Conservation (phyloP, 228 moss, liverwort and hornwort genomes). For the Sphagnum fallax region DNA sequence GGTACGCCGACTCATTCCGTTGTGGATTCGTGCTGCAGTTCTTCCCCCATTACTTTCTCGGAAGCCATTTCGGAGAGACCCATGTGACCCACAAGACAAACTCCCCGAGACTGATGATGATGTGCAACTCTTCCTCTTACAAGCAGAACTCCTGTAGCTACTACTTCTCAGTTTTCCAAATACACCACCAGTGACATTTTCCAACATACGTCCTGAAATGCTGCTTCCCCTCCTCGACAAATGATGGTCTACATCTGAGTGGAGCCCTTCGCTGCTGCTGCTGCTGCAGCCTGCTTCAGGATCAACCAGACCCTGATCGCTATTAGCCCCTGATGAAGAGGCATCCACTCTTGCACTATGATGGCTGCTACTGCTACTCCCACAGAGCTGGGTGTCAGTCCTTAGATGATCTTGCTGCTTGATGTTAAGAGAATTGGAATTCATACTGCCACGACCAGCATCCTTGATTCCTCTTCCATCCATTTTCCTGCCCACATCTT, state of each 20-base stretch:
- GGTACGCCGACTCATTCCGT: conserved; percentile 43
- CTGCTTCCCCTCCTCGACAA: conserved; percentile 21
- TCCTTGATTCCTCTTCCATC: conserved; percentile 29
- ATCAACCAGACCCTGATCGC: conserved; percentile 29
- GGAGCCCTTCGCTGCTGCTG: conserved; percentile 34
- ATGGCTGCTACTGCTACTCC: conserved; percentile 27
- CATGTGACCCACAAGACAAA: conserved; percentile 44
- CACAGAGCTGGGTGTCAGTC: conserved; percentile 36
- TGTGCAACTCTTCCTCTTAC: conserved; percentile 82
- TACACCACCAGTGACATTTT: conserved; percentile 21
- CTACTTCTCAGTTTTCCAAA: conserved; percentile 45
- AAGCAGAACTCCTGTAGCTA: conserved; percentile 68
- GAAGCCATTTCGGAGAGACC: conserved; percentile 53
- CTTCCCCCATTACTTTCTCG: conserved; percentile 45
- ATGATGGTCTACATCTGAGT: conserved; percentile 35
- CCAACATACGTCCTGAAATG: conserved; percentile 20
- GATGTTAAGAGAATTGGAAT: conserved; percentile 34
- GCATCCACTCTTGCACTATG: conserved; percentile 10
- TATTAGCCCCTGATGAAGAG: conserved; percentile 33
- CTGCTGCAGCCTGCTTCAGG: conserved; percentile 35
- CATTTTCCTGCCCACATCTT: no score
- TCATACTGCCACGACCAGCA: conserved; percentile 30
- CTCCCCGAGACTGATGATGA: conserved; percentile 39
- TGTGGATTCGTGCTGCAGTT: conserved; percentile 28
- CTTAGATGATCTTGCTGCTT: conserved; percentile 28